These are phyloP conservation scores for Paracoccidioides lutzii DNA, from an alignment of 2,329 filamentous ascomycete species.

Conservation along the genomic window DNA sequence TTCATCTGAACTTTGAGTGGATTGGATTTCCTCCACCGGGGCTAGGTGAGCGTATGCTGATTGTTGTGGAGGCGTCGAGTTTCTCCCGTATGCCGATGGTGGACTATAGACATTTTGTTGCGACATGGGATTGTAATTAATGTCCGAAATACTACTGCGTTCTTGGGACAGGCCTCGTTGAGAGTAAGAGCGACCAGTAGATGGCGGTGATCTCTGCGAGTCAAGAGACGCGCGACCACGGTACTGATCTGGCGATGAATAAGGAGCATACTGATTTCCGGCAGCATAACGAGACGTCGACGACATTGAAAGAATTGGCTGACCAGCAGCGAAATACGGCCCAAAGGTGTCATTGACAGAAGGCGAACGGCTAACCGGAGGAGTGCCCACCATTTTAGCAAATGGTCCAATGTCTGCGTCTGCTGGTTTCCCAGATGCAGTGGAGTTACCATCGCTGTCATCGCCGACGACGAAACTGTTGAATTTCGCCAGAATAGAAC, in stretches of 20 bases:
- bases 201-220: slow-evolving; percentile 31
- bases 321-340: slow-evolving; percentile 32
- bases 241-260: slow-evolving; percentile 40
- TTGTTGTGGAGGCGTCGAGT: slow-evolving; percentile 25
- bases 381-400: slow-evolving; percentile 62
- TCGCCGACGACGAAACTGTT: slow-evolving; percentile 94
- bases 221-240: slow-evolving; percentile 39
- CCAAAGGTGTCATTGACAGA: slow-evolving; percentile 68
- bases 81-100: slow-evolving; percentile 21
- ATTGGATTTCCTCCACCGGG: slow-evolving; percentile 27
- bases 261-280: slow-evolving; percentile 33
- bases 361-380: slow-evolving; percentile 59
- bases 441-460: slow-evolving; percentile 55
- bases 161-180: slow-evolving; percentile 29
- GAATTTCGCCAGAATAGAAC: slow-evolving; percentile 80
- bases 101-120: slow-evolving; percentile 18
- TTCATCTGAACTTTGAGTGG: slow-evolving; percentile 13
- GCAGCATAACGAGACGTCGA: slow-evolving; percentile 33
- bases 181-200: slow-evolving; percentile 17
- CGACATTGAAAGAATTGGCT: slow-evolving; percentile 21
- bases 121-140: slow-evolving; percentile 20
- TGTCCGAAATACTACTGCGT: slow-evolving; percentile 22
- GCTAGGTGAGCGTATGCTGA: slow-evolving; percentile 27
- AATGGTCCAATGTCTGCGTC: slow-evolving; percentile 63
- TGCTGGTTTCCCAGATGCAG: slow-evolving; percentile 43